Base-by-base conservation (phyloP, 441 rosid species). In the Viola pubescens region DNA sequence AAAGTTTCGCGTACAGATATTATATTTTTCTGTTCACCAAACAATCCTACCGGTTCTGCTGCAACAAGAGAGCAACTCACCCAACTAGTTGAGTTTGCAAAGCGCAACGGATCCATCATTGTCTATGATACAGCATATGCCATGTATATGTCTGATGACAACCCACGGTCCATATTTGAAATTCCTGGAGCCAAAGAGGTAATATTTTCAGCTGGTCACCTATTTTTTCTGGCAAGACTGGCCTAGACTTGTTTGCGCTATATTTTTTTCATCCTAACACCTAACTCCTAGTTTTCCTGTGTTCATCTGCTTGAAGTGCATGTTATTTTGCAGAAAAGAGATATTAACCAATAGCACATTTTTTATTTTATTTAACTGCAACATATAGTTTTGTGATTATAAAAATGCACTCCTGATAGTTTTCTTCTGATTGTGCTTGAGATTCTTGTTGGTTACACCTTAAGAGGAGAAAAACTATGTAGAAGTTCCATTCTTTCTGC, bases 161-260 rank as follows among this genome's bases (percentile, higher is more conserved):
- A 88, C 70, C 98, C 98, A 39, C 83, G 71, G 6, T 84, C 97
- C 71, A 94, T 94, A 66, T 94, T 83, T 68, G 97, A 94, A 76
- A 94, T 94, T 79, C 94, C 97, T 48, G 98, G 98, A 73, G 95
- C 97, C 67, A 82, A 81, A 72, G 94, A 90, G 91, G 98, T 89
- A 77, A 70, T 34, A 12, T 9, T 63, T 59, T 49, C 50, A 54
- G 34, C 52, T 60, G 14, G 34, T 62, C 50, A 53, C 61, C 44
- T 37, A 16, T 51, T 44, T 54, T 55, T 65, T 38, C 37, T 42
- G 45, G 11, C 16, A 16, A 14, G 37, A 37, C 40, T 59, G 57
- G 68, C 46, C 14, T 53, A 49, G 45, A 37, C 54, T 49, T 26
- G 34, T 26, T 26, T 26, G 34, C 34, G 34, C 2, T 26, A 26